Evolutionary conservation across 352 stramenopile species (phyloP), one percentile per base, ranked within the genome.

Genomic region (Globisporangium megalacanthum): DNA sequence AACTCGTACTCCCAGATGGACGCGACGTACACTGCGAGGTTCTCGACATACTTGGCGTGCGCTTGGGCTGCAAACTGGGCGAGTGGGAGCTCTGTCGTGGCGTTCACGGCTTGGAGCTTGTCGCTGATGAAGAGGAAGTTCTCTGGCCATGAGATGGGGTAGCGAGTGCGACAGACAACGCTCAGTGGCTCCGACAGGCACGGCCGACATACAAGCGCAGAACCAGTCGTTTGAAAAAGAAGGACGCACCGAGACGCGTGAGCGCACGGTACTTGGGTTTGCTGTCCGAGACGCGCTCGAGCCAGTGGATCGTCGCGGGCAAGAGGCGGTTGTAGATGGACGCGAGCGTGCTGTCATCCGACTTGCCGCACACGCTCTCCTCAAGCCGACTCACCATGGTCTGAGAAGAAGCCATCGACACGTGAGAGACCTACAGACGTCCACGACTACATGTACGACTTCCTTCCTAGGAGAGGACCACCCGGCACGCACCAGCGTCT

Each of bases 1-100:
- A 88, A 83, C 20, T 86, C 79, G 58, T 86, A 87, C 20, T 74
- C 63, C 79, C 79, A 89, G 22, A 89, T 79, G 35, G 70, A 89
- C 22, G 62, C 63, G 19, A 87, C 60, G 55, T 89, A 89, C 15
- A 59, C 58, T 42, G 75, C 60, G 11, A 77, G 53, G 36, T 74
- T 83, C 31, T 83, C 60, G 6, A 61, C 45, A 56, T 79, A 84
- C 36, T 73, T 70, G 6, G 62, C 58, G 39, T 73, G 64, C 1
- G 77, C 68, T 48, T 82, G 65, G 14, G 48, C 65, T 2, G 75
- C 77, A 54, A 83, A 89, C 50, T 83, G 79, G 3, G 50, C 70
- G 0, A 89, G 62, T 6, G 77, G 77, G 14, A 82, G 49, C 13
- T 86, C 76, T 6, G 51, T 64, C 13, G 72, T 61, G 3, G 67